A percentile compares a stretch with the other conserved stretches of the same genome.
Conservation (phyloP, 2,329 filamentous ascomycete genomes). For the Colletotrichum viniferum region DNA sequence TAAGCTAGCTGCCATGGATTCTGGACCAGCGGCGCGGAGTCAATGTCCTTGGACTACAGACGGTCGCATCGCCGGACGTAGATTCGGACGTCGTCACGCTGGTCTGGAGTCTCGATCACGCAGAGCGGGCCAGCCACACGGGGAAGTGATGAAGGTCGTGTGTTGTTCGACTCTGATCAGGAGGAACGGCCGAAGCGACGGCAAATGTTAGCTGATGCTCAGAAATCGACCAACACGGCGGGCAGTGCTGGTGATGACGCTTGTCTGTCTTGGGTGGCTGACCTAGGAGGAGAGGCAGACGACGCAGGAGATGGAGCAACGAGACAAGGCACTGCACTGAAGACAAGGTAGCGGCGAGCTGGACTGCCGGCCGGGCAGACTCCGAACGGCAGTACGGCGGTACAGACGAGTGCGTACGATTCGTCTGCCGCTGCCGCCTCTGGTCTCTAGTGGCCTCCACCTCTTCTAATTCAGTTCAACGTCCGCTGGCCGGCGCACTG, state of each 20-base stretch:
- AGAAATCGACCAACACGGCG: not conserved
- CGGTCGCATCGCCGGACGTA: not conserved
- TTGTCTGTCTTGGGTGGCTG: not conserved
- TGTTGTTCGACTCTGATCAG: not conserved
- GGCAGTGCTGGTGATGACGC: not conserved
- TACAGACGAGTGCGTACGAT: not conserved
- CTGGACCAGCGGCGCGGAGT: not conserved
- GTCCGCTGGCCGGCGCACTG: conserved; percentile 11
- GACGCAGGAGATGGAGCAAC: not conserved
- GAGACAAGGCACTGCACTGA: not conserved
- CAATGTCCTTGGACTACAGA: not conserved
- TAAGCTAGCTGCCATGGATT: not conserved
- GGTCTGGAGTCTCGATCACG: not conserved
- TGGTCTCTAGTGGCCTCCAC: conserved; percentile 14
- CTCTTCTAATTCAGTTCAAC: conserved; percentile 15
- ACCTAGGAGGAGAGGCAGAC: not conserved
- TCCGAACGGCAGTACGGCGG: conserved; percentile 8
- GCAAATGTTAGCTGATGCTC: not conserved
- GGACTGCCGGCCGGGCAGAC: conserved; percentile 16
- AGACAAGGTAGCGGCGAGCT: not conserved
- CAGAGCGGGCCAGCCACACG: not conserved
- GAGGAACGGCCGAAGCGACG: not conserved
- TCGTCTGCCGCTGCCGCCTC: not conserved
- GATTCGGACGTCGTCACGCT: not conserved
- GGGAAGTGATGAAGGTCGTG: not conserved